A percentile compares a stretch with the other conserved stretches of the same genome.
Evolutionary conservation across 371 early-diverging fungal genomes (phyloP).

Genomic region (Cokeromyces recurvatus): DNA sequence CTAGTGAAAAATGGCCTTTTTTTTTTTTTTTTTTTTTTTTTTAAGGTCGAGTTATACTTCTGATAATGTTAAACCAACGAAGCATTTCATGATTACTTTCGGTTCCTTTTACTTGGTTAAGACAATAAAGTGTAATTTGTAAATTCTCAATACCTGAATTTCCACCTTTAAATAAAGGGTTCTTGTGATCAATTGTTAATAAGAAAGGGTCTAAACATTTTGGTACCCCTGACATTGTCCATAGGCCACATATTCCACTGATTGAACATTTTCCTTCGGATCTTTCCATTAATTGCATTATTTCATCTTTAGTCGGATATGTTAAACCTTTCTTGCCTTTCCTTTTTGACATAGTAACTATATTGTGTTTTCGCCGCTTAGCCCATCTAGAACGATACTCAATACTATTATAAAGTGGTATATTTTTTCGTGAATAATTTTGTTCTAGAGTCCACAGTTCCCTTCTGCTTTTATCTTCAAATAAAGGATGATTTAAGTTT

Average conservation of each 20-base stretch:
- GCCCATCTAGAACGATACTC: too few species aligned
- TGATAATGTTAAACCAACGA: constrained; percentile 2
- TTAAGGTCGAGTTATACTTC: too few species aligned
- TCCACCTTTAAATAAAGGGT: constrained; percentile 1
- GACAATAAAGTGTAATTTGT: not conserved
- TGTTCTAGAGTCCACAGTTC: too few species aligned
- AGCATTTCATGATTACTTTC: not conserved
- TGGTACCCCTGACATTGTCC: not conserved
- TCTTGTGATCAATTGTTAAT: constrained; percentile 7
- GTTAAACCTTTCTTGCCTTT: too few species aligned
- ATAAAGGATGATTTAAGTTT: too few species aligned
- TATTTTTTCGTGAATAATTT: too few species aligned
- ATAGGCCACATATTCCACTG: not conserved
- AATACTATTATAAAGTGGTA: too few species aligned
- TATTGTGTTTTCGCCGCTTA: too few species aligned
- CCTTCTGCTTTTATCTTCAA: too few species aligned
- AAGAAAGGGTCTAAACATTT: not conserved
- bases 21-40: too few species aligned
- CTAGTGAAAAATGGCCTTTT: too few species aligned
- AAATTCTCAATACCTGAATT: not conserved
- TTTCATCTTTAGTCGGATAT: not conserved
- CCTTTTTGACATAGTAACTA: too few species aligned
- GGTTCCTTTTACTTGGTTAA: constrained; percentile 5
- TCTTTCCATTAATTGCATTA: not conserved
- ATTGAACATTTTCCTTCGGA: not conserved